phyloP scores from a whole-genome alignment of 768 basidiomycete species.

The Lentinula lateritia region DNA sequence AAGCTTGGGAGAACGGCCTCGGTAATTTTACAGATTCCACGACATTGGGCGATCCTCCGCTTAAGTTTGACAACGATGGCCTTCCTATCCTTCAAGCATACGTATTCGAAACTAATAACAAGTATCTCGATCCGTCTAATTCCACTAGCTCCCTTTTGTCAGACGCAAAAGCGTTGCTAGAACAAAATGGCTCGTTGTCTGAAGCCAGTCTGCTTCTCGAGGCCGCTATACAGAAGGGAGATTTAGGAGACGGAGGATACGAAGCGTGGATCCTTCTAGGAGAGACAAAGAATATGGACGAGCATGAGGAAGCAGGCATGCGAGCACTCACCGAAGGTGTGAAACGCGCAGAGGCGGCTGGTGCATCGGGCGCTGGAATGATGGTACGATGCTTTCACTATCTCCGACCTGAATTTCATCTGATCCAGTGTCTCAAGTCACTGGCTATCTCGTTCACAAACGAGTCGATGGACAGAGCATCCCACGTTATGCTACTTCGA shows the following conservation, averaged over 20 bases:
- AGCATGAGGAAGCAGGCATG: constrained; percentile 80
- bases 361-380: constrained; percentile 67
- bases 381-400: constrained; percentile 42
- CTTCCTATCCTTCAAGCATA: constrained; percentile 71
- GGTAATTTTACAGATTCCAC: constrained; percentile 33
- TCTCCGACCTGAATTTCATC: constrained; percentile 2
- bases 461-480: constrained; percentile 83
- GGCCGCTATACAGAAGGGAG: constrained; percentile 81
- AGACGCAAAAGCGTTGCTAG: constrained; percentile 73
- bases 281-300: constrained; percentile 86
- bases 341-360: constrained; percentile 54
- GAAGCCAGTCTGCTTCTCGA: constrained; percentile 86
- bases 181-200: constrained; percentile 78
- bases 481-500: constrained; percentile 78
- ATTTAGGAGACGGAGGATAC: constrained; percentile 74
- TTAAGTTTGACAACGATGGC: constrained; percentile 66
- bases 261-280: constrained; percentile 93
- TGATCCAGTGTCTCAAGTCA: constrained; percentile 46
- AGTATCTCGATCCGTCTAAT: constrained; percentile 49
- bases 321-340: constrained; percentile 74
- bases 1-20: constrained; percentile 56
- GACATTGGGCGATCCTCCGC: constrained; percentile 22
- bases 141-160: constrained; percentile 47
- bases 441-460: constrained; percentile 96
- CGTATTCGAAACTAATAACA: constrained; percentile 71